A percentile compares a stretch with the other conserved stretches of the same genome.
phyloP scores from a whole-genome alignment of 257 asterid genomes.

The Ligustrum vulgare region DNA sequence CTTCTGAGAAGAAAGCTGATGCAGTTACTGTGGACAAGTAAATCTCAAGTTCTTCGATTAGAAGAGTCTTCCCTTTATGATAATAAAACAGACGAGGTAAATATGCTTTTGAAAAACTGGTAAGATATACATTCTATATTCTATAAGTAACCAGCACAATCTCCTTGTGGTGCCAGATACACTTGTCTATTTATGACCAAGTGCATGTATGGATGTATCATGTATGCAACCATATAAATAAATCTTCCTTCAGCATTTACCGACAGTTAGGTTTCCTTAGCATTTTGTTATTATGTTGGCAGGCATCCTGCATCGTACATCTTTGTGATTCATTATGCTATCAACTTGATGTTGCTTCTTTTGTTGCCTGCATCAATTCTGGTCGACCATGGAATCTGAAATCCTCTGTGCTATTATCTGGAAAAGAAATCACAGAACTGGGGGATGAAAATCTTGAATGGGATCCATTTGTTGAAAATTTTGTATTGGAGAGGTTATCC shows the following conservation, averaged over 20 bases:
- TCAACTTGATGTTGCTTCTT: constrained; percentile 92
- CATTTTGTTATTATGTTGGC: constrained; percentile 37
- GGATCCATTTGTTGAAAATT: constrained; percentile 96
- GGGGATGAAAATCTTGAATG: constrained; percentile 51
- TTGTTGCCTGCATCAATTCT: constrained; percentile 86
- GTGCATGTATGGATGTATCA: background rate
- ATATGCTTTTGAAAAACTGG: background rate
- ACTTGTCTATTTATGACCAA: background rate
- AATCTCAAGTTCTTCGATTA: constrained; percentile 82
- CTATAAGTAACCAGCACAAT: constrained; percentile 14
- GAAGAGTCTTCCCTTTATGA: constrained; percentile 70
- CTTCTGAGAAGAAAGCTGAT: constrained; percentile 71
- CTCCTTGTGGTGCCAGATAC: background rate
- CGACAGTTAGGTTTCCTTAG: constrained; percentile 20
- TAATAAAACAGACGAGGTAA: constrained; percentile 75
- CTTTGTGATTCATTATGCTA: constrained; percentile 93
- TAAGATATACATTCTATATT: constrained; percentile 6
- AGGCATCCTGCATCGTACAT: constrained; percentile 83
- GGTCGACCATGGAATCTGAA: constrained; percentile 89
- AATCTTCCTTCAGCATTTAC: constrained; percentile 11
- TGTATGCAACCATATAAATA: constrained; percentile 15
- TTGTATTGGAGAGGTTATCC: constrained; percentile 90
- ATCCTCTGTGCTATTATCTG: constrained; percentile 74
- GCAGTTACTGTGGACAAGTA: constrained; percentile 91
- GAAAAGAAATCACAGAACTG: constrained; percentile 47